Base-by-base conservation (phyloP, 2,329 filamentous ascomycete species). In the Chaetothyriales sp. region DNA sequence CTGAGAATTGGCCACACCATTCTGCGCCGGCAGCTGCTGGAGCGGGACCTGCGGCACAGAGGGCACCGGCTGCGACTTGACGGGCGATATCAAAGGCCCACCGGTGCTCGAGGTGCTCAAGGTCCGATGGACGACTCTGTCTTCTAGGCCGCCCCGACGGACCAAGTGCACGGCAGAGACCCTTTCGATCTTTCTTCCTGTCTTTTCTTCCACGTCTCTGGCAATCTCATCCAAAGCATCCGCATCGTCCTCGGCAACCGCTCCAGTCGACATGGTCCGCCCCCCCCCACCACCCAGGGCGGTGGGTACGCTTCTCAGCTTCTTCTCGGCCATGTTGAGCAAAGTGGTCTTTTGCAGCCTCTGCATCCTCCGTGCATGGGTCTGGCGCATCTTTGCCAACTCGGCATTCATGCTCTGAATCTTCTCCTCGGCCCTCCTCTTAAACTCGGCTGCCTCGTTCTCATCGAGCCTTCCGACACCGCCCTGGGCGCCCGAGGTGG, bases 371-470 rank as follows among this genome's bases (percentile, higher is more conserved):
- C 80, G 81, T 2, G 80, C 82, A 66, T 98, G 90, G 25, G 84
- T 80, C 33, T 78, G 78, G 67, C 88, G 87, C 78, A 97, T 82
- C 60, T 80, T 82, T 60, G 89, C 85, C 51, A 97, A 88, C 62
- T 97, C 89, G 1, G 80, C 80, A 55, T 86, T 80, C 48, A 86
- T 85, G 25, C 85, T 78, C 7, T 79, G 76, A 9, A 92, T 76
- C 63, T 85, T 84, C 47, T 84, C 79, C 19, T 78, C 72, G 1
- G 89, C 85, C 37, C 89, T 81, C 63, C 85, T 83, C 52, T 85
- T 82, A 67, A 97, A 95, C 60, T 92, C 84, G 45, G 87, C 83
- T 0, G 89, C 80, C 62, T 90, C 80, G n/a, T 80, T 85, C 2
- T 81, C 70, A 54, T 88, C 84, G 49, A 95, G 70, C 54, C 78